A percentile compares a stretch with the other conserved stretches of the same genome.
These are phyloP conservation scores for Brassica hybrid DNA, from an alignment of 441 rosid species.

Conservation along the genomic window DNA sequence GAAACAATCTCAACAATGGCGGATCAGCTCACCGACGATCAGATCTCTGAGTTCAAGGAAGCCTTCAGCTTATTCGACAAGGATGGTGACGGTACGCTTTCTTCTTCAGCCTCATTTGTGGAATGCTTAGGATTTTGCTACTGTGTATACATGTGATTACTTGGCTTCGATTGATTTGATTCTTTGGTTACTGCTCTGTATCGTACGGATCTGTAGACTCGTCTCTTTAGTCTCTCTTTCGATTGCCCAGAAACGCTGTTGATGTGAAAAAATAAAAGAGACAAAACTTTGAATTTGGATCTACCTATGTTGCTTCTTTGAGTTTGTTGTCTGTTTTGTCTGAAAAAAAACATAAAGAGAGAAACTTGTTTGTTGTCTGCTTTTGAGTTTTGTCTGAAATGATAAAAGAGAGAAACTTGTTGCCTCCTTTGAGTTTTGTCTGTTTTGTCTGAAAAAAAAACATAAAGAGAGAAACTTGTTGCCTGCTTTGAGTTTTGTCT, in stretches of 20 bases:
- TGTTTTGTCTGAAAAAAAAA: too few relatives aligned
- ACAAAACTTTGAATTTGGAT: not conserved
- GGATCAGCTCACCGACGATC: conserved; percentile 89
- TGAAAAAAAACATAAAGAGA: too few relatives aligned
- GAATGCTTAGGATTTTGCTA: too few relatives aligned
- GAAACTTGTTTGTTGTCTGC: too few relatives aligned
- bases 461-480: not conserved
- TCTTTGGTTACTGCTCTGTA: conserved; percentile 11
- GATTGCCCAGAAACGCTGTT: not conserved
- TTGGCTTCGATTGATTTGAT: not conserved
- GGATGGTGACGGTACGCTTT: conserved; percentile 78
- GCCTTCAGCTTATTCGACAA: conserved; percentile 92
- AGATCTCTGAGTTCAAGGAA: conserved; percentile 94
- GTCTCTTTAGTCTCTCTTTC: not conserved
- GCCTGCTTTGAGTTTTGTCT: not conserved
- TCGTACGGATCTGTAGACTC: not conserved
- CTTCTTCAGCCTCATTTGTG: too few relatives aligned
- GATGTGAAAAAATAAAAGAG: not conserved
- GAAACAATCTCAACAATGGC: conserved; percentile 52
- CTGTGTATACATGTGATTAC: not conserved
- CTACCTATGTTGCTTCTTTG: not conserved
- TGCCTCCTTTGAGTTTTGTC: too few relatives aligned
- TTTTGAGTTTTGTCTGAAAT: too few relatives aligned
- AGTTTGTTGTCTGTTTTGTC: not conserved
- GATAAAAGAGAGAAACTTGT: too few relatives aligned